These are phyloP conservation scores for Candida insectorum DNA, from an alignment of 805 yeast genomes.

Conservation along the genomic window DNA sequence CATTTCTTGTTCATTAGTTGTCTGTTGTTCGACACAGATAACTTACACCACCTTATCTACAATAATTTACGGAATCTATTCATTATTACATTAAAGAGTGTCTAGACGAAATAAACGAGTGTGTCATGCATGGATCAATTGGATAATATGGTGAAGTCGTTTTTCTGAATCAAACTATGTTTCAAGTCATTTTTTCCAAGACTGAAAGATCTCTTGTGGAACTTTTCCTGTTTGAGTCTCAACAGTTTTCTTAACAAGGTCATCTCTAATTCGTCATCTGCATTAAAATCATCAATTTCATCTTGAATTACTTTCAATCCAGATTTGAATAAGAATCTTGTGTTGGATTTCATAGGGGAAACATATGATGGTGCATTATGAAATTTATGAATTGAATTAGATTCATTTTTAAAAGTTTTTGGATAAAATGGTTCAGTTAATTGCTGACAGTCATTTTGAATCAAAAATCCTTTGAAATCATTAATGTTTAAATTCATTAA, in stretches of 20 bases:
- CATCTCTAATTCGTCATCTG: constrained; percentile 20
- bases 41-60: no score
- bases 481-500: constrained; percentile 9
- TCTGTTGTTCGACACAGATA: no score
- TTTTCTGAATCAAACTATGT: constrained; percentile 29
- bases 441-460: constrained; percentile 2
- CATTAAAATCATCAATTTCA: constrained; percentile 11
- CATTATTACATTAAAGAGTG: no score
- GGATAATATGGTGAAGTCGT: constrained; percentile 14
- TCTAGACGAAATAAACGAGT: not conserved
- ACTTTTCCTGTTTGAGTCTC: constrained; percentile 9
- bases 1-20: no score
- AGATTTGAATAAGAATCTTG: constrained; percentile 11
- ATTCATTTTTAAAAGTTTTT: constrained; percentile 12
- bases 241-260: constrained; percentile 19
- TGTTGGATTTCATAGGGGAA: constrained; percentile 14
- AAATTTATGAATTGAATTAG: constrained; percentile 14
- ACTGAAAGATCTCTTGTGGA: constrained; percentile 32
- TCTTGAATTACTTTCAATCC: constrained; percentile 9
- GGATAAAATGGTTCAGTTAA: constrained; percentile 11
- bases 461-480: constrained; percentile 10
- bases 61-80: no score
- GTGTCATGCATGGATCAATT: constrained; percentile 1
- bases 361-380: constrained; percentile 12
- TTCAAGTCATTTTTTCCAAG: constrained; percentile 38